A percentile compares a stretch with the other conserved stretches of the same genome.
Conservation (phyloP, 129 eudicot species). For the Cynara cardunculus region DNA sequence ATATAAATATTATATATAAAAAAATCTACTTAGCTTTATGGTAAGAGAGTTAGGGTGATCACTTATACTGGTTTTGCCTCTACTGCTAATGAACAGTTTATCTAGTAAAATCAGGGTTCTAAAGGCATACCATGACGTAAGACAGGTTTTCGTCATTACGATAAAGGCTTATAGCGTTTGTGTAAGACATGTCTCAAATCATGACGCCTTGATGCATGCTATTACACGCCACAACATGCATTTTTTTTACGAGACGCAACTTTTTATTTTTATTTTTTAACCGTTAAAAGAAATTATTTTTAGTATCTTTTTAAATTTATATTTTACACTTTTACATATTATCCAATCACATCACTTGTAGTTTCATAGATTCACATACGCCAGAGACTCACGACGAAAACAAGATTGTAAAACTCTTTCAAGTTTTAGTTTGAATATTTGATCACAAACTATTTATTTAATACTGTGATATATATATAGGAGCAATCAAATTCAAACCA, state of each 20-base stretch:
- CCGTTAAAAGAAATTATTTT: too few relatives aligned
- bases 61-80: neutral
- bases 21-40: neutral
- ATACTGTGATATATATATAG: too few relatives aligned
- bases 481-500: too few relatives aligned
- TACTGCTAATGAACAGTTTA: too few relatives aligned
- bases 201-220: neutral
- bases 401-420: neutral
- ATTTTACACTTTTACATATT: neutral
- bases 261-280: too few relatives aligned
- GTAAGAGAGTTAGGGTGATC: neutral
- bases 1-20: too few relatives aligned
- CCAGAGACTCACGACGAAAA: neutral
- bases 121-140: neutral
- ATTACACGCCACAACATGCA: too few relatives aligned
- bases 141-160: neutral
- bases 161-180: too few relatives aligned
- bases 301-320: too few relatives aligned
- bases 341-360: too few relatives aligned
- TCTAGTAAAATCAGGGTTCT: neutral
- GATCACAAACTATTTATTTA: neutral
- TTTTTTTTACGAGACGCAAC: neutral
- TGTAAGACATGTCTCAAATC: too few relatives aligned
- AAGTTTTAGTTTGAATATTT: neutral
- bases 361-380: neutral